Percentiles rank a stretch among this genome's conserved stretches.
phyloP scores from a whole-genome alignment of 192 early-diverging fungal genomes.

The Phycomyces blakesleeanus region DNA sequence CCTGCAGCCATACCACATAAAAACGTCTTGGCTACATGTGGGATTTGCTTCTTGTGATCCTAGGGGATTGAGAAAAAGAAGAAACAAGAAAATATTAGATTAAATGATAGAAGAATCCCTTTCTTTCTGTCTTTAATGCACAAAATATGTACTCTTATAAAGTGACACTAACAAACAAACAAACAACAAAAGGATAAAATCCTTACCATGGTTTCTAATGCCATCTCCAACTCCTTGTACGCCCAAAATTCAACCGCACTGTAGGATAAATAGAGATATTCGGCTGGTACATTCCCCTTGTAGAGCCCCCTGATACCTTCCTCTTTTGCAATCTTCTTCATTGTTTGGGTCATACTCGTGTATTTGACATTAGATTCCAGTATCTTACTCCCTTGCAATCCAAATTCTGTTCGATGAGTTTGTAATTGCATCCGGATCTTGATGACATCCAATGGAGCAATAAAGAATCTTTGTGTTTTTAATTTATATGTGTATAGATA shows the following conservation, averaged over 20 bases:
- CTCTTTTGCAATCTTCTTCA: constrained; percentile 63
- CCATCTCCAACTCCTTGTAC: constrained; percentile 57
- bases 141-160: no score
- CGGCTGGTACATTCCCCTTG: constrained; percentile 93
- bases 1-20: constrained; percentile 79
- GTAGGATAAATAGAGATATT: constrained; percentile 89
- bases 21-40: constrained; percentile 52
- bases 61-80: constrained; percentile 8
- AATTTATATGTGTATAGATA: not conserved
- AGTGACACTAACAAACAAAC: no score
- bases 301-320: constrained; percentile 86
- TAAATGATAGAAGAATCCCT: no score
- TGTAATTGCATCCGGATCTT: constrained; percentile 79
- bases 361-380: constrained; percentile 42
- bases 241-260: constrained; percentile 83
- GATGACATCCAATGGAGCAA: constrained; percentile 91
- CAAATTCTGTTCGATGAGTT: constrained; percentile 23
- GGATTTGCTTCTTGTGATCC: constrained; percentile 19
- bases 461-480: constrained; percentile 58
- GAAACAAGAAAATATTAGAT: no score
- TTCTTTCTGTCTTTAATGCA: no score
- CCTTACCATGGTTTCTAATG: constrained; percentile 33
- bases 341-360: constrained; percentile 60
- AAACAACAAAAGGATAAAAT: no score
- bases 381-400: not conserved